phyloP scores from a whole-genome alignment of 2,329 filamentous ascomycete species.

The Ploettnerulaceae sp. region DNA sequence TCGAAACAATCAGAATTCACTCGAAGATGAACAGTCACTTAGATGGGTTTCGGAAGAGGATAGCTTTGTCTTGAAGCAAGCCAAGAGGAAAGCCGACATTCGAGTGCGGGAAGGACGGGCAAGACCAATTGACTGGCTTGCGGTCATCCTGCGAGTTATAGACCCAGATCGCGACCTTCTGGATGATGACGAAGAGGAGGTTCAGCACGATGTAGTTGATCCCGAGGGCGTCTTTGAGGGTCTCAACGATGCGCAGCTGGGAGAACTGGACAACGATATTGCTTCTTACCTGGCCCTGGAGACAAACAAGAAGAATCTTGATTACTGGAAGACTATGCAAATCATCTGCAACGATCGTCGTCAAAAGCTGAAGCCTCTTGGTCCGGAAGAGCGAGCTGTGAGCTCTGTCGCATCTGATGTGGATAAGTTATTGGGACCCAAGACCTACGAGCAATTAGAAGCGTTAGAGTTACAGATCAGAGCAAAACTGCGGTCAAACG shows the following conservation, averaged over 20 bases:
- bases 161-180: constrained; percentile 80
- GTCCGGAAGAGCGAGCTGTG: constrained; percentile 65
- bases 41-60: constrained; percentile 93
- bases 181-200: constrained; percentile 71
- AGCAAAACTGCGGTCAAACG: constrained; percentile 78
- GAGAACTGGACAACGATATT: constrained; percentile 78
- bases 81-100: constrained; percentile 96
- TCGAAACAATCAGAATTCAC: constrained; percentile 26
- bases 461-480: constrained; percentile 82
- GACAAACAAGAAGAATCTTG: constrained; percentile 67
- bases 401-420: constrained; percentile 82
- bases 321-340: constrained; percentile 91
- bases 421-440: constrained; percentile 79
- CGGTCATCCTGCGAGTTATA: constrained; percentile 83
- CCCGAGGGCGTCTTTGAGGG: constrained; percentile 77
- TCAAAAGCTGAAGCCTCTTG: constrained; percentile 56
- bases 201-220: constrained; percentile 68
- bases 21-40: constrained; percentile 67
- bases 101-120: constrained; percentile 87
- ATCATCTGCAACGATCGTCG: constrained; percentile 74
- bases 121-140: constrained; percentile 88
- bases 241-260: constrained; percentile 61
- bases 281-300: constrained; percentile 75
- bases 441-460: constrained; percentile 82
- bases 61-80: constrained; percentile 90